Evolutionary conservation across 176 grass and related monocot genomes (phyloP).

Genomic region (Avena atlantica): DNA sequence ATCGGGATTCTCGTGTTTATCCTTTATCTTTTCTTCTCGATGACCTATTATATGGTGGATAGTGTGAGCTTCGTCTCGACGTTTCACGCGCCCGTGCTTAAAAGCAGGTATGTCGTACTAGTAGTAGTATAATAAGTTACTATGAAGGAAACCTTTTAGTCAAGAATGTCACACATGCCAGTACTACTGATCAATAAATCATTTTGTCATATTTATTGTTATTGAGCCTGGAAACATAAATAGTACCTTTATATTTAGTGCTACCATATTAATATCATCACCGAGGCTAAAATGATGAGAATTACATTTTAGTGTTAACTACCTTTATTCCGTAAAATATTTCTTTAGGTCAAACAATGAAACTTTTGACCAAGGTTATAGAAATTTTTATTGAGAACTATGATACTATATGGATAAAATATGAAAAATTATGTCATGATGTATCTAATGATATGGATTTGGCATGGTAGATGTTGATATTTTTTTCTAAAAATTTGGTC

Average conservation of each 20-base stretch:
- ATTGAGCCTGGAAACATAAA: background rate
- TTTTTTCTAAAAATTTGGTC: too few species aligned
- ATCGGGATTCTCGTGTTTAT: constrained; percentile 79
- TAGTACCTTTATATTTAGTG: constrained; percentile 7
- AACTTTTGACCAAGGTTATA: too few species aligned
- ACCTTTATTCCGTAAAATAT: too few species aligned
- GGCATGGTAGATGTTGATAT: too few species aligned
- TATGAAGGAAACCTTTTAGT: background rate
- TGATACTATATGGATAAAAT: too few species aligned
- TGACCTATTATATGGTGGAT: constrained; percentile 61
- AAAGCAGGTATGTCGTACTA: constrained; percentile 51
- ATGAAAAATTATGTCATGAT: too few species aligned
- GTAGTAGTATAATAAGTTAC: background rate
- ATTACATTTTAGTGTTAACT: background rate
- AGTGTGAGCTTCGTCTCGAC: constrained; percentile 38
- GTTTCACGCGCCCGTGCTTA: constrained; percentile 19
- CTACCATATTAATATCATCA: constrained; percentile 7
- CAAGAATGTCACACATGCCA: background rate
- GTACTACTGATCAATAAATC: background rate
- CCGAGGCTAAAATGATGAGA: background rate
- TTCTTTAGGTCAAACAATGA: too few species aligned
- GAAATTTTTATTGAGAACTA: too few species aligned
- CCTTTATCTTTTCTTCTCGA: constrained; percentile 62
- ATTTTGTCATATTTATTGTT: background rate
- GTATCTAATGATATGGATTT: too few species aligned